Evolutionary conservation across 1,284 basidiomycete genomes (phyloP).

Genomic region (Sphaerobolus stellatus): DNA sequence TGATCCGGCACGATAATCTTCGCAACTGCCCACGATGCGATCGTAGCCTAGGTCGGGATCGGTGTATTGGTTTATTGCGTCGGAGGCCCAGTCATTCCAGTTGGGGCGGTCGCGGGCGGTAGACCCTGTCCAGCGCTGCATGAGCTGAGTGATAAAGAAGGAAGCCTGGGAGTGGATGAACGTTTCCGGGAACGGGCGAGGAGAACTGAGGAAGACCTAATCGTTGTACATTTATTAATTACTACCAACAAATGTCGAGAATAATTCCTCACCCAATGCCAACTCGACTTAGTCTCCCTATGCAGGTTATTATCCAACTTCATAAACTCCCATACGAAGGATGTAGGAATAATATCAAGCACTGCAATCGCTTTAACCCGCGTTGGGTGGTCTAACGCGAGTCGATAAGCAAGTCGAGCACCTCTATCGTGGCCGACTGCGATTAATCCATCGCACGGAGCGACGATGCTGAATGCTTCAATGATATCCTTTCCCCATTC

Average conservation of each 20-base stretch:
- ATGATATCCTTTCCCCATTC: slow-evolving; percentile 25
- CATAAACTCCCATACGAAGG: slow-evolving; percentile 26
- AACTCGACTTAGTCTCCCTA: slow-evolving; percentile 21
- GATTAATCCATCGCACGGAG: slow-evolving; percentile 24
- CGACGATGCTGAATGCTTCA: slow-evolving; percentile 15
- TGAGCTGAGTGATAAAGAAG: slow-evolving; percentile 21
- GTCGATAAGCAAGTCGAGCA: slow-evolving; percentile 25
- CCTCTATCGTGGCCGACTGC: slow-evolving; percentile 29
- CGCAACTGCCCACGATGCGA: slow-evolving; percentile 22
- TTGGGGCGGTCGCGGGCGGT: slow-evolving; percentile 12
- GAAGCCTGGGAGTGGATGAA: slow-evolving; percentile 20
- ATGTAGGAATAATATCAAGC: slow-evolving; percentile 29
- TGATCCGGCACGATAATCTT: slow-evolving; percentile 27
- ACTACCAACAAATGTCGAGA: too few relatives aligned
- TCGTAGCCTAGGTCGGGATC: slow-evolving; percentile 17
- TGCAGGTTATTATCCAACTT: slow-evolving; percentile 17
- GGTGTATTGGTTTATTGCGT: slow-evolving; percentile 21
- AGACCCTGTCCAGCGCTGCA: slow-evolving; percentile 23
- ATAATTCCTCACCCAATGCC: slow-evolving; percentile 23
- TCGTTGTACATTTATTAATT: background rate
- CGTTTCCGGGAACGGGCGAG: slow-evolving; percentile 26
- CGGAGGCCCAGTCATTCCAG: slow-evolving; percentile 23
- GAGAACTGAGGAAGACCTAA: slow-evolving; percentile 27
- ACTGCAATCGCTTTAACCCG: slow-evolving; percentile 22
- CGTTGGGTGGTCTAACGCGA: slow-evolving; percentile 23